These are phyloP conservation scores for Begonia peltatifolia DNA, from an alignment of 306 rosid genomes.

Conservation along the genomic window DNA sequence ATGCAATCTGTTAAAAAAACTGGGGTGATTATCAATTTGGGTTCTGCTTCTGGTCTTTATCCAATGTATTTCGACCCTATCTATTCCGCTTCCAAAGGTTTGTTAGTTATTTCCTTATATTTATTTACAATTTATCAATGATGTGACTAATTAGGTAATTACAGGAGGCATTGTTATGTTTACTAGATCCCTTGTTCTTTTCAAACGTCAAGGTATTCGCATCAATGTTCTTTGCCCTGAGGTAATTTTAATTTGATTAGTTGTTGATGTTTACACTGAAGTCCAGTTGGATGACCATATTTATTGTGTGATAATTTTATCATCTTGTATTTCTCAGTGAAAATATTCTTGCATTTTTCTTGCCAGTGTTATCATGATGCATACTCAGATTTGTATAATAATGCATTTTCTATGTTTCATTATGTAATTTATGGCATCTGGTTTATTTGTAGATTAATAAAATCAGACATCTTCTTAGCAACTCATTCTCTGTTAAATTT, in stretches of 20 bases:
- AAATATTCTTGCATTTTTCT: too few relatives aligned
- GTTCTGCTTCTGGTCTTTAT: conserved; percentile 88
- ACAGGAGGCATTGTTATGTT: conserved; percentile 86
- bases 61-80: conserved; percentile 49
- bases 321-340: too few relatives aligned
- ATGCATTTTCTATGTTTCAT: too few relatives aligned
- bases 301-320: too few relatives aligned
- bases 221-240: conserved; percentile 93
- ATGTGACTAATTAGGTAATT: conserved; percentile 3
- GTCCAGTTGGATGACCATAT: too few relatives aligned
- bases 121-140: neutral
- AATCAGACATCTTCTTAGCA: too few relatives aligned
- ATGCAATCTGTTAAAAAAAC: conserved; percentile 59
- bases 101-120: neutral
- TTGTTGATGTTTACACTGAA: too few relatives aligned
- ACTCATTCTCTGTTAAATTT: too few relatives aligned
- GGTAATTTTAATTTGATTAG: conserved; percentile 23
- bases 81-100: conserved; percentile 85
- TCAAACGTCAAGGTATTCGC: conserved; percentile 68
- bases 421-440: too few relatives aligned
- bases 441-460: too few relatives aligned
- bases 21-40: conserved; percentile 81
- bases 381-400: too few relatives aligned
- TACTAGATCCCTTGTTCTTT: conserved; percentile 59
- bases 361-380: too few relatives aligned